Base-by-base conservation (phyloP, 2,329 filamentous ascomycete genomes). In the Curvularia verruculosa region DNA sequence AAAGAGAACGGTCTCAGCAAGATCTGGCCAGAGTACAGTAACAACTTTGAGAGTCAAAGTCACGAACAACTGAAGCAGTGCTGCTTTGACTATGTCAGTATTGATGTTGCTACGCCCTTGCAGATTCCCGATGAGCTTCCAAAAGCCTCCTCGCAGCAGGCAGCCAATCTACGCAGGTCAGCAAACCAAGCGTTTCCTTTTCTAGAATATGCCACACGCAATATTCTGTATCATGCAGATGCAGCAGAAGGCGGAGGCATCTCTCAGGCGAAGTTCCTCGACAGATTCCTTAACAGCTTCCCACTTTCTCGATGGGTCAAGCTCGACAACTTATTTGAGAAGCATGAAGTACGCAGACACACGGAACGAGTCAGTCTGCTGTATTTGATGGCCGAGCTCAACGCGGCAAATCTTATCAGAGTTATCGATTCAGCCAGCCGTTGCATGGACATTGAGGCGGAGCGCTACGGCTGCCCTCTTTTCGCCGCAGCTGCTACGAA, bases 201-300 rank as follows among this genome's bases (percentile, higher is more conserved):
- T 46, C 67, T 85, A 7, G 60, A 78, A 47, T 84, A 84, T 64
- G 76, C 80, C 19, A 15, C 10, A 5, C 59, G 67, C 5, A 71
- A 80, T 50, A 39, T 82, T 9, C 65, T 83, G 15, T 56, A 66
- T 45, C 81, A 83, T 54, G 74, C 80, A 9, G 64, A 83, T 40
- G 26, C 18, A 31, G 78, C 80, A 39, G 64, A 72, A 51, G 56
- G 62, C 3, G 10, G 31, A 18, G 60, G 55, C 2, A 62, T 77
- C 19, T 46, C 51, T 23, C 67, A 70, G 21, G 26, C 19, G 5
- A n/a, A n/a, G n/a, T n/a, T n/a, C n/a, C n/a, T n/a, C n/a, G n/a
- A n/a, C n/a, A 10, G 46, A 3, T 68, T 67, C 44, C 43, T 71
- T 8, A 6, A 56, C 2, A 50, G 9, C n/a, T 78, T 78, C 43